phyloP scores from a whole-genome alignment of 2,329 filamentous ascomycete species.

The Berkeleyomyces rouxiae region DNA sequence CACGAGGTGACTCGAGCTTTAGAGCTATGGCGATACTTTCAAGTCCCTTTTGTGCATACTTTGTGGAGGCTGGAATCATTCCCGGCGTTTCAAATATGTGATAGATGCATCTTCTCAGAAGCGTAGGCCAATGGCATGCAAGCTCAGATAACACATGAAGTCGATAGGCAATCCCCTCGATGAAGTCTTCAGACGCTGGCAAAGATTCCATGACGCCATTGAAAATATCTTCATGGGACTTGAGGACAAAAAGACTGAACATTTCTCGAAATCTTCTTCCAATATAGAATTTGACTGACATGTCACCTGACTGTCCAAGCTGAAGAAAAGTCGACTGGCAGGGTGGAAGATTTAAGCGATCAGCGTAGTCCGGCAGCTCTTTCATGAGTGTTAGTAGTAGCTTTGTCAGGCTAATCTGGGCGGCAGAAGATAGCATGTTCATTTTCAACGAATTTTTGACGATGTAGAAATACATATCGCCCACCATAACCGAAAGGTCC shows the following conservation, averaged over 20 bases:
- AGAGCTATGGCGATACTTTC: slow-evolving; percentile 47
- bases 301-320: slow-evolving; percentile 48
- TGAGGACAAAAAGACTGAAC: slow-evolving; percentile 69
- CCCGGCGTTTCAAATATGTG: slow-evolving; percentile 86
- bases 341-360: slow-evolving; percentile 38
- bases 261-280: slow-evolving; percentile 52
- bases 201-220: slow-evolving; percentile 66
- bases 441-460: slow-evolving; percentile 49
- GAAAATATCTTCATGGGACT: slow-evolving; percentile 69
- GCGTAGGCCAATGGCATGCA: slow-evolving; percentile 68
- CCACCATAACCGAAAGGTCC: slow-evolving; percentile 46
- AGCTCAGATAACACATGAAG: slow-evolving; percentile 60
- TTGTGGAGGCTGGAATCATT: slow-evolving; percentile 44
- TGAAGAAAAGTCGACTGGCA: slow-evolving; percentile 56
- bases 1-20: slow-evolving; percentile 44
- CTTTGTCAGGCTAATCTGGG: slow-evolving; percentile 48
- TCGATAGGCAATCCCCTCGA: slow-evolving; percentile 73
- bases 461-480: slow-evolving; percentile 67
- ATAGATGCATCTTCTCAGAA: slow-evolving; percentile 76
- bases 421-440: slow-evolving; percentile 50
- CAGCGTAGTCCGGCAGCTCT: slow-evolving; percentile 49
- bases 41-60: slow-evolving; percentile 60
- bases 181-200: slow-evolving; percentile 52
- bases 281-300: slow-evolving; percentile 61
- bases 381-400: slow-evolving; percentile 57